Percentiles rank a stretch among this genome's conserved stretches.
These are phyloP conservation scores for Leccinum cinnamomeum DNA, from an alignment of 1,284 basidiomycete genomes.

Conservation along the genomic window DNA sequence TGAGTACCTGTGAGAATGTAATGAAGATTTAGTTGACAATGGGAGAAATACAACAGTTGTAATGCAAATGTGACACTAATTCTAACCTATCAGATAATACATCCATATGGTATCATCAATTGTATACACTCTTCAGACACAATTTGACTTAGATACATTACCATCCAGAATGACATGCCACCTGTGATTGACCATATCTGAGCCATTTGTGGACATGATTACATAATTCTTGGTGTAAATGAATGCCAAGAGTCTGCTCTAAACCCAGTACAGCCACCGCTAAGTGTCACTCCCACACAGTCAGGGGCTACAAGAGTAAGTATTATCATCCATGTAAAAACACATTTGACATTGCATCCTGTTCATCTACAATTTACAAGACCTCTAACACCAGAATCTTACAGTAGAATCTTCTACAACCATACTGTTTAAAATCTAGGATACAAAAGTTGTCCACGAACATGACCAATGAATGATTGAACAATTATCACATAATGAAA, in stretches of 20 bases:
- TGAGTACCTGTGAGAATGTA: no score
- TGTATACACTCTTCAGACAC: neutral
- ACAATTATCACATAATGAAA: neutral
- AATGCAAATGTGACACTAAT: no score
- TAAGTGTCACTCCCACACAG: accelerated
- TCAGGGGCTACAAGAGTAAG: no score
- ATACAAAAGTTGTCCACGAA: neutral
- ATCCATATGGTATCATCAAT: no score
- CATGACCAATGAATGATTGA: neutral
- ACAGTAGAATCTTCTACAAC: neutral
- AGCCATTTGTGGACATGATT: no score
- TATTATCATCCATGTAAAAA: neutral
- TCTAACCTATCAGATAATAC: no score
- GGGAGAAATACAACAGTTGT: no score
- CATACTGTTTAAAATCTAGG: neutral
- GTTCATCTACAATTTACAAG: neutral
- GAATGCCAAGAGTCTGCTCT: neutral
- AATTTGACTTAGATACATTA: neutral
- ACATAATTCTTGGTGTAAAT: neutral
- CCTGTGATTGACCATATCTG: no score
- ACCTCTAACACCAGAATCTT: no score
- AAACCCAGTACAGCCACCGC: neutral
- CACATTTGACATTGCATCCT: no score
- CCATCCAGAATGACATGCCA: no score
- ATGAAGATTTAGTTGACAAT: no score